Evolutionary conservation across 352 stramenopile species (phyloP).

Genomic region (Globisporangium ultimum): DNA sequence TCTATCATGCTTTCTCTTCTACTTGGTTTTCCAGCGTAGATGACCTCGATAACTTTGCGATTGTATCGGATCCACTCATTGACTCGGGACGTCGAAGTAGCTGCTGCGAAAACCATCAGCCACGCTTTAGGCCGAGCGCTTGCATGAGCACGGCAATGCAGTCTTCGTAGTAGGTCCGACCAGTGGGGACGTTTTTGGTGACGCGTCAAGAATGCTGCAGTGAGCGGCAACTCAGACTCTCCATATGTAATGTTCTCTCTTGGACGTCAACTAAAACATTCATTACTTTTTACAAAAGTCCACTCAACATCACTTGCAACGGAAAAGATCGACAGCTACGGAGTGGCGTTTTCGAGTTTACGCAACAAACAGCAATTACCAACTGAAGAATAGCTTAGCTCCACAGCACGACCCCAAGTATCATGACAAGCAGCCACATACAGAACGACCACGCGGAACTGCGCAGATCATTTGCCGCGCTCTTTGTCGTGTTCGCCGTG

Average conservation of each 20-base stretch:
- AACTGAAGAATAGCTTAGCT: too few relatives aligned
- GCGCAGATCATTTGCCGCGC: not conserved
- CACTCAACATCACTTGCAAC: too few relatives aligned
- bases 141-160: conserved; percentile 83
- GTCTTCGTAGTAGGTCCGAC: conserved; percentile 90
- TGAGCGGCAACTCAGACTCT: too few relatives aligned
- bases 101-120: not conserved
- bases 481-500: not conserved
- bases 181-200: conserved; percentile 81
- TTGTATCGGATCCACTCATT: conserved; percentile 17
- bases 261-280: too few relatives aligned
- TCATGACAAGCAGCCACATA: too few relatives aligned
- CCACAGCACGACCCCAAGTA: too few relatives aligned
- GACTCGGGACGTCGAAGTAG: conserved; percentile 12
- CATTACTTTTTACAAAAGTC: too few relatives aligned
- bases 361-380: too few relatives aligned
- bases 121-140: conserved; percentile 37
- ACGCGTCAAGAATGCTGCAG: conserved; percentile 65
- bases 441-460: too few relatives aligned
- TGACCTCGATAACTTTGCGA: conserved; percentile 21
- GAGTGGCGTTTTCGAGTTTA: too few relatives aligned
- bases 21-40: conserved; percentile 30
- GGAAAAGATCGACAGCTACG: too few relatives aligned
- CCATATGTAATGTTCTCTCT: too few relatives aligned
- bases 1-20: conserved; percentile 28